Evolutionary conservation across 371 early-diverging fungal species (phyloP).

Genomic region (Syncephalastrum contaminatum): DNA sequence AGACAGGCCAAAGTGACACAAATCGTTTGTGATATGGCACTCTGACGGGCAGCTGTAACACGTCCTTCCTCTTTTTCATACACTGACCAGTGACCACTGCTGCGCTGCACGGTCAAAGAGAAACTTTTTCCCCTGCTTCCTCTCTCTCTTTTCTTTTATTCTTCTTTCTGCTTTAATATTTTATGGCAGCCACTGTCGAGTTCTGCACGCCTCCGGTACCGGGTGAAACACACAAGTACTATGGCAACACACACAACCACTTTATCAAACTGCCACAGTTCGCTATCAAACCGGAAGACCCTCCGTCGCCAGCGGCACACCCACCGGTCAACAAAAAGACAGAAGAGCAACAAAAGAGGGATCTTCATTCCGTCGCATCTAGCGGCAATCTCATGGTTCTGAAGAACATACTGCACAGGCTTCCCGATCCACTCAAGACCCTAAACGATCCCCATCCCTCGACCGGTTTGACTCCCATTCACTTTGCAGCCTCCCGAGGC

Average conservation of each 20-base stretch:
- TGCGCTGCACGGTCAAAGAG: too few relatives aligned
- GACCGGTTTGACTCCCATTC: slow-evolving; percentile 70
- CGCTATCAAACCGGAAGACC: neutral
- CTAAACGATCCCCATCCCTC: slow-evolving; percentile 50
- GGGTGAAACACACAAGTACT: slow-evolving; percentile 64
- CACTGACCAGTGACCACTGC: too few relatives aligned
- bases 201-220: slow-evolving; percentile 68
- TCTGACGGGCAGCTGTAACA: too few relatives aligned
- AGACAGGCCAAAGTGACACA: too few relatives aligned
- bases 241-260: slow-evolving; percentile 61
- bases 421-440: slow-evolving; percentile 39
- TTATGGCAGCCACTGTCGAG: slow-evolving; percentile 25
- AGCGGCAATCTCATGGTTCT: slow-evolving; percentile 38
- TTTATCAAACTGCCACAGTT: slow-evolving; percentile 50
- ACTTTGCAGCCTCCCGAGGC: slow-evolving; percentile 74
- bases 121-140: too few relatives aligned
- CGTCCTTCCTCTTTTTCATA: too few relatives aligned
- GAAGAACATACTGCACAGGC: slow-evolving; percentile 27
- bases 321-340: neutral
- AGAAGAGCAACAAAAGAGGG: slow-evolving; percentile 18
- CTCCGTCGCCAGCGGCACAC: slow-evolving; percentile 7
- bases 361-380: slow-evolving; percentile 35
- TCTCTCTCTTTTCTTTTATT: too few relatives aligned
- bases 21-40: too few relatives aligned
- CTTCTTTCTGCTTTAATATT: too few relatives aligned